These are phyloP conservation scores for Pyrenophora tritici-repentis DNA, from an alignment of 2,329 filamentous ascomycete species.

Conservation along the genomic window DNA sequence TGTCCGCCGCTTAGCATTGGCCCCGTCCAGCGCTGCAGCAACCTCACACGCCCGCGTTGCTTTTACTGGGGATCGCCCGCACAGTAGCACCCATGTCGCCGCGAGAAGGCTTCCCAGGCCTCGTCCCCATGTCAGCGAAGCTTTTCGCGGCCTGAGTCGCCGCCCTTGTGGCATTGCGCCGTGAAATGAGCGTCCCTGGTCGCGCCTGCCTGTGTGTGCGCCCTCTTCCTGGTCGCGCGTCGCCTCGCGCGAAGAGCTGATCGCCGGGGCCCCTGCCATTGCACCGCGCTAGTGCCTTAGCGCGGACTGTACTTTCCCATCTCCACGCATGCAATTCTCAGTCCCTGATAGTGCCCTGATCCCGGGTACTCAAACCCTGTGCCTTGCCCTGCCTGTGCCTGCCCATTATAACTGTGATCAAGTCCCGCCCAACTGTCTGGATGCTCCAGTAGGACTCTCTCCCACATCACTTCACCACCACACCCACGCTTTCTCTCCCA, in stretches of 20 bases:
- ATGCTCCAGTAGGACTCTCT: conserved; percentile 16
- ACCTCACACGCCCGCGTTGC: neutral
- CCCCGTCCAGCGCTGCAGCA: neutral
- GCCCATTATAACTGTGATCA: conserved; percentile 25
- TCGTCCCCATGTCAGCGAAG: neutral
- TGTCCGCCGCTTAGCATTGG: conserved; percentile 20
- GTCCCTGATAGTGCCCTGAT: conserved; percentile 24
- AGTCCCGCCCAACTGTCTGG: conserved; percentile 19
- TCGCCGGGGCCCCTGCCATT: conserved; percentile 24
- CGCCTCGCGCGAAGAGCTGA: conserved; percentile 12
- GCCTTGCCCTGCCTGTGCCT: conserved; percentile 24
- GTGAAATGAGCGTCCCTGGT: conserved; percentile 1
- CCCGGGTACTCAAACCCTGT: conserved; percentile 16
- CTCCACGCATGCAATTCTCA: conserved; percentile 21
- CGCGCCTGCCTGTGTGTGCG: neutral
- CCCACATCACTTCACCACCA: conserved; percentile 7
- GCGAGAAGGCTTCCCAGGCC: too few relatives aligned
- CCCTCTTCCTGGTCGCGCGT: conserved; percentile 5
- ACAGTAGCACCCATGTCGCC: neutral
- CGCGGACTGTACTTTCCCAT: conserved; percentile 16
- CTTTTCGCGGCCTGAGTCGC: conserved; percentile 4
- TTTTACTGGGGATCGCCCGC: conserved; percentile 5
- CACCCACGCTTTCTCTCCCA: neutral
- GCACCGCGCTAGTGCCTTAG: conserved; percentile 13
- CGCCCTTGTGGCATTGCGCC: neutral